These are phyloP conservation scores for Candida incommunis DNA, from an alignment of 805 yeast genomes.

Conservation along the genomic window DNA sequence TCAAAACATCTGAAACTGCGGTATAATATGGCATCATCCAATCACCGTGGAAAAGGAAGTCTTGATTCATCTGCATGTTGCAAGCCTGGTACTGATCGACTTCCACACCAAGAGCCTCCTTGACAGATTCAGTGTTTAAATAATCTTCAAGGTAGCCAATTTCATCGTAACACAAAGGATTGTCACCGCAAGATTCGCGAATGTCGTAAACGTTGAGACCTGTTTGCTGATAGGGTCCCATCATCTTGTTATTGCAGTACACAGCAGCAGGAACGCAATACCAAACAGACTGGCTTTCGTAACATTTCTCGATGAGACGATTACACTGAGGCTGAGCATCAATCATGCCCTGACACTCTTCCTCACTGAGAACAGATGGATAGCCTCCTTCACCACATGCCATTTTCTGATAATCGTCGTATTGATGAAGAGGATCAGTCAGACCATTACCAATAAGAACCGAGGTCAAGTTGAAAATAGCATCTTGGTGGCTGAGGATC, in stretches of 20 bases:
- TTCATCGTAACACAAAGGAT: conserved; percentile 38
- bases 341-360: conserved; percentile 53
- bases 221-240: conserved; percentile 64
- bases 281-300: conserved; percentile 54
- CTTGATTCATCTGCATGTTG: conserved; percentile 62
- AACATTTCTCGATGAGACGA: conserved; percentile 59
- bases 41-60: conserved; percentile 57
- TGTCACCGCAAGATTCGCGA: conserved; percentile 42
- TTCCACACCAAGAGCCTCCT: conserved; percentile 62
- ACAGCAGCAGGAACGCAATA: conserved; percentile 76
- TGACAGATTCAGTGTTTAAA: conserved; percentile 53
- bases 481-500: conserved; percentile 30
- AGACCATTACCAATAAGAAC: conserved; percentile 88
- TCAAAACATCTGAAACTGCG: conserved; percentile 42
- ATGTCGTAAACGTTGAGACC: conserved; percentile 84
- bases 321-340: conserved; percentile 31
- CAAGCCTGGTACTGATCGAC: conserved; percentile 67
- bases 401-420: conserved; percentile 77
- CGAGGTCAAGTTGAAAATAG: conserved; percentile 54
- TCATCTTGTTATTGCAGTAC: conserved; percentile 62
- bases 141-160: conserved; percentile 51
- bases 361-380: conserved; percentile 52
- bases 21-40: conserved; percentile 53
- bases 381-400: conserved; percentile 83
- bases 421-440: conserved; percentile 72